phyloP scores from a whole-genome alignment of 257 asterid genomes.

The Solanum piurae region DNA sequence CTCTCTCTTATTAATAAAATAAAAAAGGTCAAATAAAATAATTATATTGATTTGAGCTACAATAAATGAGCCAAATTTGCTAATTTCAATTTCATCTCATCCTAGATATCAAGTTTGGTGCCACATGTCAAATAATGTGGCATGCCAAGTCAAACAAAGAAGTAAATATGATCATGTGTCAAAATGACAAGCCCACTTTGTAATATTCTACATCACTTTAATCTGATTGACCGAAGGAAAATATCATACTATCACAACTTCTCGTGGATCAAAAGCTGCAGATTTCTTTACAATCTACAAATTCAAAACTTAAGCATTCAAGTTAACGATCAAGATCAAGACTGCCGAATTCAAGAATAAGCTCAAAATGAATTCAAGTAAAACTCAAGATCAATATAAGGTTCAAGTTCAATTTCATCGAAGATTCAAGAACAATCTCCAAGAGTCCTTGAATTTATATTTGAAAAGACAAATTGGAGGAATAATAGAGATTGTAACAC shows the following conservation, averaged over 20 bases:
- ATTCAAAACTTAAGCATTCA: background rate
- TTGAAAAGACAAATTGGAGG: too few species aligned
- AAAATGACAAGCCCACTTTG: background rate
- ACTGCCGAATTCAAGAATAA: background rate
- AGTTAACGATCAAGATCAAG: too few species aligned
- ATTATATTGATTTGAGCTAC: background rate
- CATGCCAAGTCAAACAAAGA: too few species aligned
- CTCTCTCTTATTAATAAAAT: background rate
- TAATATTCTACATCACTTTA: too few species aligned
- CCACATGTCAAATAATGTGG: too few species aligned
- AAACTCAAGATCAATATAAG: background rate
- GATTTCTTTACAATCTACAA: background rate
- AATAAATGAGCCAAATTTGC: too few species aligned
- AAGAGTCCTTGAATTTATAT: background rate
- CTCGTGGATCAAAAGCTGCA: background rate
- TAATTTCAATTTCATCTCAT: background rate
- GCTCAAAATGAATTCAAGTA: background rate
- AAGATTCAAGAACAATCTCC: too few species aligned
- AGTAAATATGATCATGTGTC: too few species aligned
- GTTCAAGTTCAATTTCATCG: too few species aligned
- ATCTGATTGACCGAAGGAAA: background rate
- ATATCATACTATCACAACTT: background rate
- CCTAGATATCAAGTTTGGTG: background rate
- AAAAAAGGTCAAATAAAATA: background rate
- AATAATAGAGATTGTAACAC: too few species aligned